phyloP scores from a whole-genome alignment of 2,329 filamentous ascomycete genomes.

The Blumeria graminis region DNA sequence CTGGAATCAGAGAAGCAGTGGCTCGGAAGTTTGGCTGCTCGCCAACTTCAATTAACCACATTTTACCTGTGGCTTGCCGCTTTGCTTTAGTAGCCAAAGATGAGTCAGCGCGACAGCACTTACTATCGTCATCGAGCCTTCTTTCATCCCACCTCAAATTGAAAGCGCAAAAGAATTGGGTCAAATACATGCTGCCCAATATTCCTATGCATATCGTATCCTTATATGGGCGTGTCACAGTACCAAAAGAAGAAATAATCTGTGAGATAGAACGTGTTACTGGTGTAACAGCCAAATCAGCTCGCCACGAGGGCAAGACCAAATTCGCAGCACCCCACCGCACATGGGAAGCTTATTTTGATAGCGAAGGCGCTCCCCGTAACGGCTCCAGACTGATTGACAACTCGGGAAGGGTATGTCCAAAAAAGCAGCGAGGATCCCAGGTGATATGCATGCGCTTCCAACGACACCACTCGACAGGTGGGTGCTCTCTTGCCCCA shows the following conservation, averaged over 20 bases:
- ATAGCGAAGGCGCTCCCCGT: not conserved
- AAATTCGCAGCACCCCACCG: not conserved
- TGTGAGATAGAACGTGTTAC: not conserved
- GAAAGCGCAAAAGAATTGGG: not conserved
- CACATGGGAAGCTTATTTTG: not conserved
- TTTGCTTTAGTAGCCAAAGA: not conserved
- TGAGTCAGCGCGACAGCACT: not conserved
- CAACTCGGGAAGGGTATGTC: not conserved
- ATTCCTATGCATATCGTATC: not conserved
- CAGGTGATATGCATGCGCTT: not conserved
- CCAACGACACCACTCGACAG: not conserved
- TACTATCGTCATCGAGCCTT: not conserved
- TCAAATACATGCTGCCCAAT: not conserved
- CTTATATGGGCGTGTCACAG: not conserved
- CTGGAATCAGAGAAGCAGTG: not conserved
- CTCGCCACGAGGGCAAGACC: not conserved
- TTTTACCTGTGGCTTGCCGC: not conserved
- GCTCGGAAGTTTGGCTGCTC: not conserved
- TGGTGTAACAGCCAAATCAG: not conserved
- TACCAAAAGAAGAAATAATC: not conserved
- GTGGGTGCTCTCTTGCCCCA: not conserved
- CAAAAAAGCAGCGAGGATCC: not conserved
- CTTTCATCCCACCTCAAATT: not conserved
- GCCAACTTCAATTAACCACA: not conserved
- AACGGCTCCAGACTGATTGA: not conserved